Percentiles rank a stretch among this genome's conserved stretches.
Conservation (phyloP, 176 grass and related monocot genomes). For the Otatea glauca region DNA sequence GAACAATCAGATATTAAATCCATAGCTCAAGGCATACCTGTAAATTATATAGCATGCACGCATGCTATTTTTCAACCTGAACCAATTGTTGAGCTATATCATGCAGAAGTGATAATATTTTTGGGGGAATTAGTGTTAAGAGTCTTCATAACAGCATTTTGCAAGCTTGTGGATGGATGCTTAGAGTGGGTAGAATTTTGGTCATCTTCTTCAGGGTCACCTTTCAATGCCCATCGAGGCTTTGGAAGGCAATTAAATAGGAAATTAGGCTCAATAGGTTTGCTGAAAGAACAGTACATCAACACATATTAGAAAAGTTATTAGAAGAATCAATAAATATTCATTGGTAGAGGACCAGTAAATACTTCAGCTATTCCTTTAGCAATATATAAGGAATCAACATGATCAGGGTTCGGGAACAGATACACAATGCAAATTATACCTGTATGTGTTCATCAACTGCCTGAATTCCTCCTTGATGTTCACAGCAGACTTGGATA, state of each 20-base stretch:
- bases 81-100: conserved; percentile 76
- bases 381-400: too few species aligned
- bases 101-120: conserved; percentile 62
- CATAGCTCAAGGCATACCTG: conserved; percentile 44
- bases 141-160: conserved; percentile 50
- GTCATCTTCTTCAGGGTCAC: conserved; percentile 27
- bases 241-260: conserved; percentile 64
- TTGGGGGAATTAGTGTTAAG: conserved; percentile 61
- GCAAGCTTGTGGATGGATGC: conserved; percentile 54
- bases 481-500: too few species aligned
- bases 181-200: conserved; percentile 38
- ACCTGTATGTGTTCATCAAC: too few species aligned
- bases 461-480: too few species aligned
- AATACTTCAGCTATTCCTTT: too few species aligned
- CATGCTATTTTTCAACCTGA: conserved; percentile 62
- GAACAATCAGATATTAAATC: not conserved
- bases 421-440: too few species aligned
- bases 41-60: conserved; percentile 70
- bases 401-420: too few species aligned
- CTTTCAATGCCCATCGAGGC: conserved; percentile 40
- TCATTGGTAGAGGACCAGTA: too few species aligned
- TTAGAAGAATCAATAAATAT: too few species aligned
- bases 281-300: conserved; percentile 58
- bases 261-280: conserved; percentile 69
- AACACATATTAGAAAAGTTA: too few species aligned